phyloP scores from a whole-genome alignment of 306 rosid genomes.

The Sophora flavescens region DNA sequence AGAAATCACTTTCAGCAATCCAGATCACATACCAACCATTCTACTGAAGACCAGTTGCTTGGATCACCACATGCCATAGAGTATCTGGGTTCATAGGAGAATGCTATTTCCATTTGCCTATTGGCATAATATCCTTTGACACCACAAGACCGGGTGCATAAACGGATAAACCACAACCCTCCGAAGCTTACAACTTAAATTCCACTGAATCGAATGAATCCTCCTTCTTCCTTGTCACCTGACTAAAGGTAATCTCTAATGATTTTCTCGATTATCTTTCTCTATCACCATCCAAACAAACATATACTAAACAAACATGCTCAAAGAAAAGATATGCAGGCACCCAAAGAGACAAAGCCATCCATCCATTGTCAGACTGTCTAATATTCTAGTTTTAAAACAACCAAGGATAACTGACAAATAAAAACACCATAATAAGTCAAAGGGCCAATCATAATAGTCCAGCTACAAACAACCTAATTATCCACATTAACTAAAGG shows the following conservation, averaged over 20 bases:
- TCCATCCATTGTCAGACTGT: not conserved
- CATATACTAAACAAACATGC: not conserved
- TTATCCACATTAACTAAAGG: no score
- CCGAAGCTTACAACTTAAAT: conserved; percentile 14
- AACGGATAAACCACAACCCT: conserved; percentile 13
- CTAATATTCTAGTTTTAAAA: not conserved
- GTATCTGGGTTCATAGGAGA: not conserved
- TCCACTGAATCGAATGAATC: not conserved
- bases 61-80: not conserved
- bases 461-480: not conserved
- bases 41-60: not conserved
- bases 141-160: conserved; percentile 14
- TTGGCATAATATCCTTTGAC: conserved; percentile 12
- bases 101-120: not conserved
- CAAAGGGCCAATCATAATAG: no score
- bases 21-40: not conserved
- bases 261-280: not conserved
- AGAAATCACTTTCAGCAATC: conserved; percentile 6
- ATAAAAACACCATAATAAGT: no score
- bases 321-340: not conserved
- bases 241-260: conserved; percentile 13
- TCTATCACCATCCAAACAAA: not conserved
- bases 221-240: not conserved
- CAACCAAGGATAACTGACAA: conserved; percentile 9
- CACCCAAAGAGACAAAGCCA: conserved; percentile 2